phyloP scores from a whole-genome alignment of 306 rosid species.

The Glycine soja region DNA sequence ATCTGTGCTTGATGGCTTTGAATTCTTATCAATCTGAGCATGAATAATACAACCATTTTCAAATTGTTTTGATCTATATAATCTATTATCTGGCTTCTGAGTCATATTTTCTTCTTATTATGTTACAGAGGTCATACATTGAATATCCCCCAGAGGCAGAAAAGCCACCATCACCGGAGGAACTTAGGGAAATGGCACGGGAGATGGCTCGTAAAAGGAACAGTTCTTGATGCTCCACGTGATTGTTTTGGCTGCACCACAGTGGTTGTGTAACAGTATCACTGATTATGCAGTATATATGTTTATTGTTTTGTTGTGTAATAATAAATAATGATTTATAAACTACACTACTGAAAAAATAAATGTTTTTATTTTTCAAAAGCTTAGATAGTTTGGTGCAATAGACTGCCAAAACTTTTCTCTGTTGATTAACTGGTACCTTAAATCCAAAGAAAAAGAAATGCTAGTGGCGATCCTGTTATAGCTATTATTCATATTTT shows the following conservation, averaged over 20 bases:
- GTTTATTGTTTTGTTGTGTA: conserved; percentile 3
- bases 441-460: too few relatives aligned
- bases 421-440: too few relatives aligned
- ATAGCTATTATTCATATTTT: too few relatives aligned
- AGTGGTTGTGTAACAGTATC: background rate
- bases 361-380: too few relatives aligned
- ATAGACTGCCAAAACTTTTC: too few relatives aligned
- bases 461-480: too few relatives aligned
- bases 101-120: conserved; percentile 25
- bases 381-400: too few relatives aligned
- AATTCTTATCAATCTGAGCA: background rate
- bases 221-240: conserved; percentile 42
- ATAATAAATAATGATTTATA: conserved; percentile 9
- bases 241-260: too few relatives aligned
- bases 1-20: conserved; percentile 9
- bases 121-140: conserved; percentile 63
- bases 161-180: conserved; percentile 87
- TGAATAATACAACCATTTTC: background rate
- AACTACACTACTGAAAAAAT: too few relatives aligned
- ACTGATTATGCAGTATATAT: too few relatives aligned
- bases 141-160: conserved; percentile 79
- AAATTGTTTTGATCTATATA: background rate
- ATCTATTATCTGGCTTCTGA: background rate
- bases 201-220: conserved; percentile 60
- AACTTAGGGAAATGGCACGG: conserved; percentile 64